A percentile compares a stretch with the other conserved stretches of the same genome.
Conservation (phyloP, 257 asterid species). For the Catharanthus roseus region DNA sequence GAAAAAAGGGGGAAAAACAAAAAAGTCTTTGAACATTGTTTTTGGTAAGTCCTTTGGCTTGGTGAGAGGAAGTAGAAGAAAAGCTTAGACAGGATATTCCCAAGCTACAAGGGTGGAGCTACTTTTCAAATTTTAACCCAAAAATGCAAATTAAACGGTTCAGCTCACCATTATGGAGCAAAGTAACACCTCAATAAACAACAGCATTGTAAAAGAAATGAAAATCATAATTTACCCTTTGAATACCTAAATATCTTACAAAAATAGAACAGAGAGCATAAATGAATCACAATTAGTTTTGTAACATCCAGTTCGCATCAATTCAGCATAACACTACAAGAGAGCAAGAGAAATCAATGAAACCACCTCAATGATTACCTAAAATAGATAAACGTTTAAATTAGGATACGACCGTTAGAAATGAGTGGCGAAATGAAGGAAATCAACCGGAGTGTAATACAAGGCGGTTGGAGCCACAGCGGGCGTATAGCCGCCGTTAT, state of each 20-base stretch:
- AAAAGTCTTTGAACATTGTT: too few relatives aligned
- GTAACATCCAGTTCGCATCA: background rate
- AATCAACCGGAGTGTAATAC: background rate
- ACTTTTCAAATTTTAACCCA: background rate
- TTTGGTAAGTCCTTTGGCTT: background rate
- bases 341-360: background rate
- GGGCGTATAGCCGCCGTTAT: conserved; percentile 21
- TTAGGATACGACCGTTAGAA: conserved; percentile 6
- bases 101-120: background rate
- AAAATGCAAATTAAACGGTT: background rate
- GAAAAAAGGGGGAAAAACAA: too few relatives aligned
- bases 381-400: conserved; percentile 1
- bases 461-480: conserved; percentile 7
- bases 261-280: background rate
- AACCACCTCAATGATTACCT: background rate
- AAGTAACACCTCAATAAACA: background rate
- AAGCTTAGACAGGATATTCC: background rate
- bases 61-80: background rate
- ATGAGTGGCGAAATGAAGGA: conserved; percentile 12
- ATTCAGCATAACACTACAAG: background rate
- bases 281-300: background rate
- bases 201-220: background rate
- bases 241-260: conserved; percentile 8
- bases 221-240: background rate
- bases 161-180: background rate